These are phyloP conservation scores for Ascochyta fabae DNA, from an alignment of 2,329 filamentous ascomycete genomes.

Conservation along the genomic window DNA sequence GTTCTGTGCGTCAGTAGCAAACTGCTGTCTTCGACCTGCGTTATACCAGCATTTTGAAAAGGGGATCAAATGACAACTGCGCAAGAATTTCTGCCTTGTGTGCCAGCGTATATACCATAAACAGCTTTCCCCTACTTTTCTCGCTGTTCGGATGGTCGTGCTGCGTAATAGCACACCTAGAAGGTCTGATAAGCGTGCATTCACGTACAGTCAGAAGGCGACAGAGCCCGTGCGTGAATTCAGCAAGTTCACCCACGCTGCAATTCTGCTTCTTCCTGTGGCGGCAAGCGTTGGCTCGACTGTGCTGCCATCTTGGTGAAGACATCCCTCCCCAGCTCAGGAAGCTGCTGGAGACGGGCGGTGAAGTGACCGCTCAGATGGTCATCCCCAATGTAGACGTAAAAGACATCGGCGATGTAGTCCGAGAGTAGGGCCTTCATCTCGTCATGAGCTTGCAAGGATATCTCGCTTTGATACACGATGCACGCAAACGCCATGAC, in stretches of 20 bases:
- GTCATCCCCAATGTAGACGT: slow-evolving; percentile 20
- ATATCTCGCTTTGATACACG: slow-evolving; percentile 20
- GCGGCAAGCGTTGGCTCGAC: not conserved
- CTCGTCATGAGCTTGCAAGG: slow-evolving; percentile 6
- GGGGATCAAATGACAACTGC: too few relatives aligned
- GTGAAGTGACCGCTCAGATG: slow-evolving; percentile 15
- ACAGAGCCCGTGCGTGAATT: too few relatives aligned
- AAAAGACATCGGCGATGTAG: slow-evolving; percentile 31
- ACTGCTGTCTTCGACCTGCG: too few relatives aligned
- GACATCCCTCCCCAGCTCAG: slow-evolving; percentile 28
- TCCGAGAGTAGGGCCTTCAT: slow-evolving; percentile 27
- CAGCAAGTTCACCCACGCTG: not conserved
- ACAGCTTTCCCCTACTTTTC: too few relatives aligned
- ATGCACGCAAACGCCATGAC: slow-evolving; percentile 22
- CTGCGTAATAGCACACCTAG: too few relatives aligned
- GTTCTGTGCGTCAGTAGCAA: too few relatives aligned
- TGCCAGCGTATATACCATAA: too few relatives aligned
- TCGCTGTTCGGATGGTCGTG: too few relatives aligned
- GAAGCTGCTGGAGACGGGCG: slow-evolving; percentile 16
- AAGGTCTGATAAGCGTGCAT: too few relatives aligned
- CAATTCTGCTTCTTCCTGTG: not conserved
- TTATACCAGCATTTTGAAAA: too few relatives aligned
- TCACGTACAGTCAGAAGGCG: too few relatives aligned
- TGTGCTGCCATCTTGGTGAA: not conserved
- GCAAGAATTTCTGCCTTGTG: too few relatives aligned